Base-by-base conservation (phyloP, 306 rosid species). In the Trifolium dubium region DNA sequence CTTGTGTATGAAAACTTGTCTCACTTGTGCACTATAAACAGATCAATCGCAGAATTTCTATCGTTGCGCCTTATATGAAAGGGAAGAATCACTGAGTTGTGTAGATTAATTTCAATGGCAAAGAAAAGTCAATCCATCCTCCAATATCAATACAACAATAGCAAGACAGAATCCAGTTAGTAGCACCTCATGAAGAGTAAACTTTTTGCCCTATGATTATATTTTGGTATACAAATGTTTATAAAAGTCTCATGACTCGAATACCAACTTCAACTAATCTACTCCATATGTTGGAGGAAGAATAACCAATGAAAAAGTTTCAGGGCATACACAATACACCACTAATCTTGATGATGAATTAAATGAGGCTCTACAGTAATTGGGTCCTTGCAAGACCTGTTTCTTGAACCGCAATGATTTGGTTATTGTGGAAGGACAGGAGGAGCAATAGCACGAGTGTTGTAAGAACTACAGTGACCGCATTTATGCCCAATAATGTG, bases 401-500 rank as follows among this genome's bases (percentile, higher is more conserved):
- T 71, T 67, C 81, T 50, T 74, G 77, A 75, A 74, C 53, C 71
- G 71, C 51, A 71, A 69, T 63, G 69, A 60, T 67, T 9, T 37
- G 76, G 47, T 89, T 86, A 92, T 23, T 85, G 87, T 41, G 99
- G 97, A 77, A 92, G 90, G 87, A 88, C 96, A 0, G 99, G 99
- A 75, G 98, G 99, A 62, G 96, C 88, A 74, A 95, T 87, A 41
- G 82, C 67, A 12, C 98, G 95, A n/a, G 99, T 92, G 77, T 95
- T 95, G 54, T 90, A 95, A 28, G 99, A 95, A 64, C 74, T 80
- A 86, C 99, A 95, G 78, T 95, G 99, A 68, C 90, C 80, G 73
- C 99, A 95, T 90, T 90, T 95, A 66, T 89, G 98, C 72, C 98
- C 98, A 44, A 95, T 66, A 59, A 92, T 82, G 88, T 95, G 96